These are phyloP conservation scores for Ophiosphaerella korrae DNA, from an alignment of 2,329 filamentous ascomycete genomes.

Conservation along the genomic window DNA sequence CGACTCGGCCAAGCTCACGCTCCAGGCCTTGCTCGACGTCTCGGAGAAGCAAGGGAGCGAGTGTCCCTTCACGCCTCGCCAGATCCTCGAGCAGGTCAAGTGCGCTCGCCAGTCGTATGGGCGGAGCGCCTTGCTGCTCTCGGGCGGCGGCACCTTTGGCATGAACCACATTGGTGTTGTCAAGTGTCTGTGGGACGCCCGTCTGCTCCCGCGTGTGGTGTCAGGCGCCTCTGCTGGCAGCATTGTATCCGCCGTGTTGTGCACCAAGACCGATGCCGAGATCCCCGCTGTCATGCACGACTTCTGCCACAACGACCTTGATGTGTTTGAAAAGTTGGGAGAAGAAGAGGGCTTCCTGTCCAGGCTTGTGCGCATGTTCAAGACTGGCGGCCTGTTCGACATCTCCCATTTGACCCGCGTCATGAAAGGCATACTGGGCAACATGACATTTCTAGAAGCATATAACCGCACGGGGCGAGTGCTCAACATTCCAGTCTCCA, in stretches of 20 bases:
- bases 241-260: slow-evolving; percentile 82
- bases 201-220: slow-evolving; percentile 81
- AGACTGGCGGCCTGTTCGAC: slow-evolving; percentile 83
- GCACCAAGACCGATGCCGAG: slow-evolving; percentile 77
- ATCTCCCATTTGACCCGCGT: slow-evolving; percentile 80
- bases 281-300: slow-evolving; percentile 70
- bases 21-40: slow-evolving; percentile 71
- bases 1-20: slow-evolving; percentile 74
- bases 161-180: slow-evolving; percentile 92
- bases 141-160: slow-evolving; percentile 85
- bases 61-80: slow-evolving; percentile 62
- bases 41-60: slow-evolving; percentile 55
- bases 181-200: slow-evolving; percentile 76
- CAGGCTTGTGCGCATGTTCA: slow-evolving; percentile 74
- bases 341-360: slow-evolving; percentile 67
- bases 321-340: slow-evolving; percentile 73
- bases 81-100: slow-evolving; percentile 71
- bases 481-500: slow-evolving; percentile 92
- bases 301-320: slow-evolving; percentile 80
- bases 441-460: slow-evolving; percentile 93
- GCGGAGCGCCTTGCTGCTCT: slow-evolving; percentile 80
- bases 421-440: slow-evolving; percentile 79
- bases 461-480: slow-evolving; percentile 94
- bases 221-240: slow-evolving; percentile 87
- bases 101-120: slow-evolving; percentile 80